Conservation (phyloP, 345 rosid species). For the Boechera divaricarpa region DNA sequence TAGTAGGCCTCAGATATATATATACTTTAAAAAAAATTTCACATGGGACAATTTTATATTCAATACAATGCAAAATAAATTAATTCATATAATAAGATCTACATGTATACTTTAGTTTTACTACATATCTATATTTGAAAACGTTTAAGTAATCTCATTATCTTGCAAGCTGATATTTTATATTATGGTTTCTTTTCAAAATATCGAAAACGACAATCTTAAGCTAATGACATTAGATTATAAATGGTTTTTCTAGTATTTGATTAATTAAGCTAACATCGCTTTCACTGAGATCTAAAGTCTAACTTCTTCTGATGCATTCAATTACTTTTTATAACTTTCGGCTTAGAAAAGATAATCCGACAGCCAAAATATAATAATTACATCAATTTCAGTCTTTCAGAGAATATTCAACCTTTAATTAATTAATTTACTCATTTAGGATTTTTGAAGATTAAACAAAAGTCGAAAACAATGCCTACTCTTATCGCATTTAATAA, state of each 20-base stretch:
- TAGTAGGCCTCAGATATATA: slow-evolving; percentile 21
- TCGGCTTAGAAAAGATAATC: slow-evolving; percentile 37
- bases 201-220: slow-evolving; percentile 23
- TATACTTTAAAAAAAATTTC: background rate
- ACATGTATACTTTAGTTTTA: background rate
- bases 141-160: background rate
- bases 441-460: slow-evolving; percentile 4
- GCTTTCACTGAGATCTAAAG: slow-evolving; percentile 39
- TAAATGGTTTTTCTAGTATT: slow-evolving; percentile 16
- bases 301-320: slow-evolving; percentile 36
- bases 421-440: background rate
- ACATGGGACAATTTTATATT: slow-evolving; percentile 22
- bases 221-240: slow-evolving; percentile 20
- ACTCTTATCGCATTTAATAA: background rate
- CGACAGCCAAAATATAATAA: slow-evolving; percentile 8
- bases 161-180: background rate
- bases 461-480: slow-evolving; percentile 4
- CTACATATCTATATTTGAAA: background rate
- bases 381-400: slow-evolving; percentile 26
- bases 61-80: background rate
- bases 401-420: slow-evolving; percentile 24
- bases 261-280: slow-evolving; percentile 38
- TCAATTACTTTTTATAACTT: slow-evolving; percentile 29
- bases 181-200: background rate
- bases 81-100: background rate